Conservation (phyloP, 148 eudicot species). For the Cornus controversa region DNA sequence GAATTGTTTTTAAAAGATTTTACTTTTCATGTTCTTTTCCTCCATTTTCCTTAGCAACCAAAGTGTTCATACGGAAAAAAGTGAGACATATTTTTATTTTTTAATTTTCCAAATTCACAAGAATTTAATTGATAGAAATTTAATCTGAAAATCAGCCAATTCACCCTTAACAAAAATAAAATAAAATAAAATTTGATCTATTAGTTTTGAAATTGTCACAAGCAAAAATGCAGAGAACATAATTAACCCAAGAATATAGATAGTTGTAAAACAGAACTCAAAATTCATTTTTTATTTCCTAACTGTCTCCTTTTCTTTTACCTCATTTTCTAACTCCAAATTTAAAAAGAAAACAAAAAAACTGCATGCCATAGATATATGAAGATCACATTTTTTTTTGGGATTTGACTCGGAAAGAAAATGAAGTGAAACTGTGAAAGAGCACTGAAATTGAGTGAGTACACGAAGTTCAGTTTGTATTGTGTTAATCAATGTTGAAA, state of each 20-base stretch:
- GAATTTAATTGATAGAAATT: not conserved
- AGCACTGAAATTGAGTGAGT: not conserved
- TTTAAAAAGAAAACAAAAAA: not conserved
- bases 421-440: not conserved
- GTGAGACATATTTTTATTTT: not conserved
- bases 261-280: not conserved
- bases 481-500: no score
- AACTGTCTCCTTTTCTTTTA: conserved; percentile 8
- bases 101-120: not conserved
- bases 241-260: not conserved
- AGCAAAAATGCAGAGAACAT: not conserved
- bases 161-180: not conserved
- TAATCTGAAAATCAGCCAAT: not conserved
- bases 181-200: no score
- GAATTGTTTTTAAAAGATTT: no score
- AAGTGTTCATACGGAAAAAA: not conserved
- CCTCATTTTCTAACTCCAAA: not conserved
- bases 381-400: not conserved
- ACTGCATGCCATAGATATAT: not conserved
- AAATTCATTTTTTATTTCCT: not conserved
- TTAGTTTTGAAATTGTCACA: no score
- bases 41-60: not conserved
- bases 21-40: not conserved
- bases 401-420: not conserved
- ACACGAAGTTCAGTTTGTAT: no score